Evolutionary conservation across 805 yeast genomes (phyloP).

Genomic region (Candida taoyuanica): DNA sequence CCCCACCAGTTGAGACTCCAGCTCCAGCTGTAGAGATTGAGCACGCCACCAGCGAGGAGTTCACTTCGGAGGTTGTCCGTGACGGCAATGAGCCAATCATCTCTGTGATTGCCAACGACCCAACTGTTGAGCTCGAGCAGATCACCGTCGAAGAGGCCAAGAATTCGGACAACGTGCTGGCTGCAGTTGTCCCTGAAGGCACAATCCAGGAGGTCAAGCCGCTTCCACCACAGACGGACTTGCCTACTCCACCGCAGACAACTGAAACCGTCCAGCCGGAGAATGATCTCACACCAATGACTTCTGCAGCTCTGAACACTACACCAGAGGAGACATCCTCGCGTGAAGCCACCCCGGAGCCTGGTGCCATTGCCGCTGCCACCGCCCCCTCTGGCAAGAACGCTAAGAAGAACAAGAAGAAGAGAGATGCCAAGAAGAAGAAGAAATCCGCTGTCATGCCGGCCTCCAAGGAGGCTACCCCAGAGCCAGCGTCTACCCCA

Average conservation of each 20-base stretch:
- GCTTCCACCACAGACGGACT: slow-evolving; percentile 5
- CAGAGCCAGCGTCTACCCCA: slow-evolving; percentile 10
- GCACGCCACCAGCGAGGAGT: slow-evolving; percentile 15
- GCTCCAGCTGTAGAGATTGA: slow-evolving; percentile 6
- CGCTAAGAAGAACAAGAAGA: slow-evolving; percentile 23
- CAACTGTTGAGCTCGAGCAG: slow-evolving; percentile 13
- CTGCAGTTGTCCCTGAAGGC: slow-evolving; percentile 11
- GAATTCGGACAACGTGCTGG: slow-evolving; percentile 16
- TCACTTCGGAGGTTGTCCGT: slow-evolving; percentile 10
- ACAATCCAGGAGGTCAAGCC: slow-evolving; percentile 11
- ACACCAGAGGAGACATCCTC: slow-evolving; percentile 10
- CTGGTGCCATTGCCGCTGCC: slow-evolving; percentile 4
- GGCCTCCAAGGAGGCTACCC: slow-evolving; percentile 9
- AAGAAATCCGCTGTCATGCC: slow-evolving; percentile 13
- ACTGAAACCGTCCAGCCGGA: slow-evolving; percentile 8
- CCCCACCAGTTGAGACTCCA: background rate
- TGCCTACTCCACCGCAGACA: slow-evolving; percentile 24
- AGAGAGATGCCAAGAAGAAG: slow-evolving; percentile 22
- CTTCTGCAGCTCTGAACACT: slow-evolving; percentile 5
- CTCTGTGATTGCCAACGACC: slow-evolving; percentile 11
- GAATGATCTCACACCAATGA: slow-evolving; percentile 3
- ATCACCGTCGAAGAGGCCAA: slow-evolving; percentile 19
- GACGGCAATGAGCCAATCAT: slow-evolving; percentile 13
- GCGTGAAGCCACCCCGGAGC: slow-evolving; percentile 17
- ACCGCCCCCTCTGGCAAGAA: slow-evolving; percentile 16